Percentiles rank a stretch among this genome's conserved stretches.
phyloP scores from a whole-genome alignment of 192 early-diverging fungal genomes.

The Linnemannia exigua region DNA sequence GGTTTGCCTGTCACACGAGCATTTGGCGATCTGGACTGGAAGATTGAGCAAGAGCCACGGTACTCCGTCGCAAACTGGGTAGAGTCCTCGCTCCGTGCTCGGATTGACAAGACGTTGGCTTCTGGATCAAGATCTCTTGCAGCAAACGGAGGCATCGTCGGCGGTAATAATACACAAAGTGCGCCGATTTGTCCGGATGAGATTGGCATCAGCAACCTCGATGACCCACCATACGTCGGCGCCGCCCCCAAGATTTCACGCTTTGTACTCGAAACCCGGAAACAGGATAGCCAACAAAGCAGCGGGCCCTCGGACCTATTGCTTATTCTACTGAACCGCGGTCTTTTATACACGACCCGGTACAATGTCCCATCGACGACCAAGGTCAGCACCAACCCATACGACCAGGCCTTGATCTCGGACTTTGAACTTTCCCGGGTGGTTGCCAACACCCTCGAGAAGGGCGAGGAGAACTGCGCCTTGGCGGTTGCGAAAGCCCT shows the following conservation, averaged over 20 bases:
- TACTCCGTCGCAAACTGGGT: conserved; percentile 36
- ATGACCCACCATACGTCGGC: conserved; percentile 39
- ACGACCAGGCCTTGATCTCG: conserved; percentile 44
- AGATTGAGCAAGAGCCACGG: conserved; percentile 41
- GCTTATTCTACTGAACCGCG: conserved; percentile 37
- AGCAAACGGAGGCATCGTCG: not conserved
- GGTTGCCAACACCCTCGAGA: conserved; percentile 29
- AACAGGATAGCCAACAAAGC: not conserved
- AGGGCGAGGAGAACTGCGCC: conserved; percentile 40
- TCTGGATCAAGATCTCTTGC: conserved; percentile 11
- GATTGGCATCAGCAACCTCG: conserved; percentile 32
- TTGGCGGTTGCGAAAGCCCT: conserved; percentile 33
- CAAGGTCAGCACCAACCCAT: conserved; percentile 18
- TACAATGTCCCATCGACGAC: not conserved
- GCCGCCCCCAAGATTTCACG: conserved; percentile 35
- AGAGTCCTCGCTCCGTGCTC: conserved; percentile 22
- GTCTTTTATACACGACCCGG: conserved; percentile 21
- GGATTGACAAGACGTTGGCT: conserved; percentile 31
- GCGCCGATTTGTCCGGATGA: conserved; percentile 7
- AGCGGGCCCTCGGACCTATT: conserved; percentile 46
- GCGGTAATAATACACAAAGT: not conserved
- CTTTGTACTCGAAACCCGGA: conserved; percentile 41
- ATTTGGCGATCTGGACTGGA: conserved; percentile 54
- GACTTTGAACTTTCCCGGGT: conserved; percentile 51
- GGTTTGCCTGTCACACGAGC: conserved; percentile 45